phyloP scores from a whole-genome alignment of 1,284 basidiomycete genomes.

The Xerocomus amazonicus region DNA sequence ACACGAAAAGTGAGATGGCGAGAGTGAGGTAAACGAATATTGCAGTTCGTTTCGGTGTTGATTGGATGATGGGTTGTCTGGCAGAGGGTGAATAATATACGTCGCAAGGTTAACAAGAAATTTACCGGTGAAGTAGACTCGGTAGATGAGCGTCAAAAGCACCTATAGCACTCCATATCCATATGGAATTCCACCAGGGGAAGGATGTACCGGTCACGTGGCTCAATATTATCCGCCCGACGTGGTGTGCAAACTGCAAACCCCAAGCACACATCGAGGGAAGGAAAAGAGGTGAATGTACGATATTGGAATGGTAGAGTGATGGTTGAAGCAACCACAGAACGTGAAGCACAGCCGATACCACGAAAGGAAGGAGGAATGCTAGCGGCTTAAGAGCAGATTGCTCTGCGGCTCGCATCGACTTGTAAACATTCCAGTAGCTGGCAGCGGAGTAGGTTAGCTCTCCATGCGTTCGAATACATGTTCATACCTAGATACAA shows the following conservation, averaged over 20 bases:
- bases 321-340: constrained; percentile 76
- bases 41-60: constrained; percentile 52
- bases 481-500: constrained; percentile 57
- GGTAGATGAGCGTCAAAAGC: constrained; percentile 83
- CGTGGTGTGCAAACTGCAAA: constrained; percentile 80
- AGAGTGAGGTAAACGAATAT: constrained; percentile 72
- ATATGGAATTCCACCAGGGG: constrained; percentile 85
- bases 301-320: constrained; percentile 51
- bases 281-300: constrained; percentile 69
- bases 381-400: constrained; percentile 58
- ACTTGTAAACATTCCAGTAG: constrained; percentile 72
- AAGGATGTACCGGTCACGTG: constrained; percentile 87
- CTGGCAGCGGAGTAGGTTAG: constrained; percentile 34
- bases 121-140: constrained; percentile 60
- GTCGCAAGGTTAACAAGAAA: background rate
- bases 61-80: constrained; percentile 70
- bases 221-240: constrained; percentile 89
- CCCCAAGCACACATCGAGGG: constrained; percentile 93
- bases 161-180: constrained; percentile 77
- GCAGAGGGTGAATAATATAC: background rate
- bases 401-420: constrained; percentile 39
- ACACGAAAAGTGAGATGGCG: constrained; percentile 62
- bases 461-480: background rate
- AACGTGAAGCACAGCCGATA: constrained; percentile 68
- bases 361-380: constrained; percentile 77